Base-by-base conservation (phyloP, 2,329 filamentous ascomycete genomes). In the Sphaerulina vaccinii region DNA sequence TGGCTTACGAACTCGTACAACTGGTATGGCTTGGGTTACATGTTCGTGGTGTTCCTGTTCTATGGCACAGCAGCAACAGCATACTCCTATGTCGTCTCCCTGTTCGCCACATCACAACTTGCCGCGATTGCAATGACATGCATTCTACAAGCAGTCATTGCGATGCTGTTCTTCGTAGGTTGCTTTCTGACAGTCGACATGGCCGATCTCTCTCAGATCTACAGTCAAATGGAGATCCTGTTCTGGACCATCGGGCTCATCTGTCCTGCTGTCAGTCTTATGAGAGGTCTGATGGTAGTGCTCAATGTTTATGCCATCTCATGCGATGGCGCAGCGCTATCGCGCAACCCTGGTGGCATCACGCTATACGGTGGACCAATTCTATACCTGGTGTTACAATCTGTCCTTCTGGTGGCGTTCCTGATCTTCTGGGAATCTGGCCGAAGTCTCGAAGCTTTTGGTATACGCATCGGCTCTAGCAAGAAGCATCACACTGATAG, bases 261-360 rank as follows among this genome's bases (percentile, higher is more conserved):
- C 37, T 82, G 87, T 1, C 90, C 90, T 0, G 83, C 91, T 46
- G 86, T 84, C 3, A 91, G 84, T 35, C 75, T 90, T 11, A 75
- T 87, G 15, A 78, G 88, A 53, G 79, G 87, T 0, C 69, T 96
- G 24, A 88, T 95, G 62, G 72, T 93, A 3, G 76, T 83, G 0
- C 75, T 95, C 24, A 95, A 95, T 65, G 75, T 90, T 1, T 95
- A 95, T 68, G 88, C 86, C 1, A 79, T 88, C 0, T 79, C 88
- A 3, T 96, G 90, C 66, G 62, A 71, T 32, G 77, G 81, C 29
- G 83, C 79, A 18, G 74, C 80, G 23, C 70, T 90, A 15, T 81
- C 83, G 1, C 72, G 76, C 1, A 84, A 87, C 58, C 87, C 90
- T 0, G 85, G 81, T 3, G 81, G 78, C 3, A 81, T 95, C 27